phyloP scores from a whole-genome alignment of 345 rosid genomes.

The Angophora floribunda region DNA sequence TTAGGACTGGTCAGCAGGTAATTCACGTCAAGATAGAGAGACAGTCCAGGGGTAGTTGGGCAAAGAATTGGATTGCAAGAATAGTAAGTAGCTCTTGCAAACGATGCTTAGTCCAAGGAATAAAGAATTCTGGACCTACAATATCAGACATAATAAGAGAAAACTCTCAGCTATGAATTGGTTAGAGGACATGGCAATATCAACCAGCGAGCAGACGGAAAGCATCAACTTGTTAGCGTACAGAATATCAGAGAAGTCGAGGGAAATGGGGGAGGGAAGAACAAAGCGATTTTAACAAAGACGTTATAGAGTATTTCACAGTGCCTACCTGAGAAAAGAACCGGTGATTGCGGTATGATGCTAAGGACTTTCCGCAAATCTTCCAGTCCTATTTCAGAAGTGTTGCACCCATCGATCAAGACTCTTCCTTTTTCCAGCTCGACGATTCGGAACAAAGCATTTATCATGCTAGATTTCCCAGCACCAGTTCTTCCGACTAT shows the following conservation, averaged over 20 bases:
- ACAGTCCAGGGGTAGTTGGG: background rate
- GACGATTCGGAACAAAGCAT: conserved; percentile 86
- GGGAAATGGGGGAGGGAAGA: background rate
- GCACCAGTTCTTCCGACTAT: conserved; percentile 99
- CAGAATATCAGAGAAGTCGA: background rate
- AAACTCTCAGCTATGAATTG: background rate
- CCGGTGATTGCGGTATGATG: conserved; percentile 91
- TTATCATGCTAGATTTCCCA: conserved; percentile 91
- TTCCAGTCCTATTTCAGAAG: conserved; percentile 54
- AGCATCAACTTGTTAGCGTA: background rate
- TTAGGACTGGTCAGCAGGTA: background rate
- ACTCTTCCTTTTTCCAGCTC: conserved; percentile 82
- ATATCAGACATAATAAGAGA: background rate
- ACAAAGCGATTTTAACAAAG: background rate
- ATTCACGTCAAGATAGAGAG: background rate
- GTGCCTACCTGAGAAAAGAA: conserved; percentile 72
- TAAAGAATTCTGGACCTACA: background rate
- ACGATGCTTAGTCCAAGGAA: background rate
- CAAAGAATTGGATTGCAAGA: background rate
- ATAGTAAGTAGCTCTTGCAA: background rate
- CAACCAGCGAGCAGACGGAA: background rate
- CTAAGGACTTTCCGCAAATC: conserved; percentile 79
- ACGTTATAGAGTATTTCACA: background rate
- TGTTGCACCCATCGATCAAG: conserved; percentile 55
- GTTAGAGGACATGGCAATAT: background rate